Evolutionary conservation across 2,329 filamentous ascomycete genomes (phyloP).

Genomic region (Fusarium miscanthi): DNA sequence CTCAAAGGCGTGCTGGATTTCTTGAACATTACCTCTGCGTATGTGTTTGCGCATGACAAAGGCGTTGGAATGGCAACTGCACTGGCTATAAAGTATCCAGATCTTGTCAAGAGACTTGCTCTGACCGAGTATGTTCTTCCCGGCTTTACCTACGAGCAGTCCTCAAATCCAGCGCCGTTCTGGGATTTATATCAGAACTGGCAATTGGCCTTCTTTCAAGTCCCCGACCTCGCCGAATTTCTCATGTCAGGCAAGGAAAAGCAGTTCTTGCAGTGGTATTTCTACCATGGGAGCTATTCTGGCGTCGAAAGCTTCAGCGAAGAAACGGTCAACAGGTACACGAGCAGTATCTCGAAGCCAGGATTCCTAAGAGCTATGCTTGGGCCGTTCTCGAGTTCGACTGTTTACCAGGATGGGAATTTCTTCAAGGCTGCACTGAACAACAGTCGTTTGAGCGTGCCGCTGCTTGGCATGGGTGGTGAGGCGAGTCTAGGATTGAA

Average conservation of each 20-base stretch:
- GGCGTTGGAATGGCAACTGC: conserved; percentile 56
- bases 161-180: conserved; percentile 46
- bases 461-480: conserved; percentile 42
- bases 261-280: conserved; percentile 59
- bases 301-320: conserved; percentile 52
- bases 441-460: conserved; percentile 14
- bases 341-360: conserved; percentile 55
- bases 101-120: conserved; percentile 50
- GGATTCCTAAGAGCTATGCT: conserved; percentile 56
- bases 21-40: conserved; percentile 54
- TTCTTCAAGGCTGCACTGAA: conserved; percentile 52
- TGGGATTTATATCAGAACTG: conserved; percentile 56
- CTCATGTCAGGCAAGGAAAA: conserved; percentile 56
- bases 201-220: conserved; percentile 58
- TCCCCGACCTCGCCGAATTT: conserved; percentile 59
- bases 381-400: conserved; percentile 49
- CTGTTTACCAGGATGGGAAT: conserved; percentile 47
- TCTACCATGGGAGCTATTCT: conserved; percentile 57
- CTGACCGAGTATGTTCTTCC: conserved; percentile 56
- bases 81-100: conserved; percentile 52
- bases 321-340: conserved; percentile 54
- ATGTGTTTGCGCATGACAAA: conserved; percentile 60
- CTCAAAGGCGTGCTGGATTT: conserved; percentile 56
- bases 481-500: conserved; percentile 42
- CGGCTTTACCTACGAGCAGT: conserved; percentile 54